These are phyloP conservation scores for Pedinophyceae sp. DNA, from an alignment of 139 green algal genomes.

Conservation along the genomic window DNA sequence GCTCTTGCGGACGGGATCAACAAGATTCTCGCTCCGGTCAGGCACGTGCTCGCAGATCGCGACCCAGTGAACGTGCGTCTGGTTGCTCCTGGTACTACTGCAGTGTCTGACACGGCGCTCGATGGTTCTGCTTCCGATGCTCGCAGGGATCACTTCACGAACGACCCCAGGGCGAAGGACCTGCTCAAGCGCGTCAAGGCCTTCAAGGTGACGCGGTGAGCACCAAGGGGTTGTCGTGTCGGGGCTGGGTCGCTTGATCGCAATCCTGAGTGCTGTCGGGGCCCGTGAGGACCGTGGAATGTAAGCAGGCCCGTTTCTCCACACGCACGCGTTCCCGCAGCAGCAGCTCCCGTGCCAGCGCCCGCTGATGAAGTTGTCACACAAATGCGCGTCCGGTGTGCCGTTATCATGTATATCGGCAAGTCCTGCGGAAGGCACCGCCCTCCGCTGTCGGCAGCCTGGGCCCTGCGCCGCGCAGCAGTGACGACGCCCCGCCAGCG, in stretches of 20 bases:
- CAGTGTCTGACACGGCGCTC: neutral
- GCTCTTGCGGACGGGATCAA: conserved; percentile 63
- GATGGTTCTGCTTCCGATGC: conserved; percentile 32
- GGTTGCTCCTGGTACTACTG: neutral
- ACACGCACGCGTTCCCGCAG: neutral
- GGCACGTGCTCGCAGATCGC: no score
- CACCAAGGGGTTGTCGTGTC: neutral
- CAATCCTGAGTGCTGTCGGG: neutral
- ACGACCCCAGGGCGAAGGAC: conserved; percentile 70
- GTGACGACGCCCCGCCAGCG: no score
- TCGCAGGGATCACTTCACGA: conserved; percentile 90
- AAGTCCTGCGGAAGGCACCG: no score
- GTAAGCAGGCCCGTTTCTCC: neutral
- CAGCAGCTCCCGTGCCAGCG: no score
- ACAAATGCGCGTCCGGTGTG: no score
- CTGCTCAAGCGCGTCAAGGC: conserved; percentile 77
- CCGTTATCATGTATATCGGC: no score
- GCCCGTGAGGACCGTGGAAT: no score
- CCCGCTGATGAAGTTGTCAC: no score
- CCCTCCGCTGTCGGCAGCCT: no score
- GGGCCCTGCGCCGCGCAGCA: no score
- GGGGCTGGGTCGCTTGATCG: neutral
- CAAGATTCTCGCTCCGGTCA: conserved; percentile 46
- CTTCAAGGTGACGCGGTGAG: conserved; percentile 53
- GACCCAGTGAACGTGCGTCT: neutral